Percentiles rank a stretch among this genome's conserved stretches.
phyloP scores from a whole-genome alignment of 306 rosid genomes.

The Mimosa bimucronata region DNA sequence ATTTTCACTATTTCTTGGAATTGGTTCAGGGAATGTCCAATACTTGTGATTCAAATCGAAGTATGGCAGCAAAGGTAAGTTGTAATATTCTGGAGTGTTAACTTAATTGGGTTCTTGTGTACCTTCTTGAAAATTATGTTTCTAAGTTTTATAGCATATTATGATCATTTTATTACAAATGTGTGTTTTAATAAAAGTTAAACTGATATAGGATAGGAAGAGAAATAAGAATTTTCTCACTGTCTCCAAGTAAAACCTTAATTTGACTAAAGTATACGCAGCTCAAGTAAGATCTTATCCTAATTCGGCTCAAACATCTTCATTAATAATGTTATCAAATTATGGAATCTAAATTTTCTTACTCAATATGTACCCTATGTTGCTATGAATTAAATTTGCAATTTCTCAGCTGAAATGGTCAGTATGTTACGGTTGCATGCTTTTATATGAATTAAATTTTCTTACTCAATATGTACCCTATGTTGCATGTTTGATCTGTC shows the following conservation, averaged over 20 bases:
- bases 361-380: neutral
- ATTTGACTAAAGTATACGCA: neutral
- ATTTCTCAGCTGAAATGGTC: neutral
- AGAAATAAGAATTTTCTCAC: neutral
- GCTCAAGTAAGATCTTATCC: neutral
- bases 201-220: constrained; percentile 6
- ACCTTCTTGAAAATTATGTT: too few species aligned
- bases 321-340: neutral
- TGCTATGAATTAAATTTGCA: neutral
- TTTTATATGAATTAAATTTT: neutral
- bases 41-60: constrained; percentile 48
- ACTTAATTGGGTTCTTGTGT: too few species aligned
- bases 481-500: constrained; percentile 15
- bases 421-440: neutral
- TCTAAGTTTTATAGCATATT: too few species aligned
- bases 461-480: neutral
- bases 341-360: neutral
- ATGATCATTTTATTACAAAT: too few species aligned
- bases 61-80: constrained; percentile 64
- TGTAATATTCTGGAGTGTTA: too few species aligned
- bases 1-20: neutral
- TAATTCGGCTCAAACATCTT: neutral
- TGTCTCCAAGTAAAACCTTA: neutral
- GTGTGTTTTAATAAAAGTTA: neutral
- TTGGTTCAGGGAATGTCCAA: constrained; percentile 50